Base-by-base conservation (phyloP, 2,329 filamentous ascomycete species). In the Arthrobotrys entomopaga region DNA sequence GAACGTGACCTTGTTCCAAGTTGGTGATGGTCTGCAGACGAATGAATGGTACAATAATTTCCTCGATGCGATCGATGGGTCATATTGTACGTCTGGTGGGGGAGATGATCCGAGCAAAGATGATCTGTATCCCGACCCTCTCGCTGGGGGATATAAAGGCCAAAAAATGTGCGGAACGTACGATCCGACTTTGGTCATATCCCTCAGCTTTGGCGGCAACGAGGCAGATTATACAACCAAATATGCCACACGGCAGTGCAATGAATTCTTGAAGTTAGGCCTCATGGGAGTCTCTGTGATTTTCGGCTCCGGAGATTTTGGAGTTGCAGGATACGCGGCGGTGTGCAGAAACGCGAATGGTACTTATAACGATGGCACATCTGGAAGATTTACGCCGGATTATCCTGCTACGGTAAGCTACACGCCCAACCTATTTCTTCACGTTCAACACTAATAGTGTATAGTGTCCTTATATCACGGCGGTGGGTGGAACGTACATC, bases 1-100 rank as follows among this genome's bases (percentile, higher is more conserved):
- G 76, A 80, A 82, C 8, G 82, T 84, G 22, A 83, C 83, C 29
- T 79, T 87, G 20, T 86, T 84, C 79, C 84, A 85, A 77, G 80
- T 81, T 1, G 80, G 81, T 22, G 80, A 83, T 56, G 81, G 84
- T 73, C 80, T 82, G 8, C 77, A 83, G 84, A 91, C 91, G 79
- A 90, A 92, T 81, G 88, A 88, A 0, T 26, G 24, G 24, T 91
- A 90, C 80, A 82, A 90, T 0, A 84, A 84, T n/a, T 90, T 87
- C 82, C 82, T 90, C 5, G 84, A 86, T 65, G 86, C 87, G 80
- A 80, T 90, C 50, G 84, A 86, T 76, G 83, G 80, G 48, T 79
- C 79, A 26, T 85, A 83, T 79, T 83, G 83, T 79, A 80, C 77
- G 4, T 83, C 82, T 73, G 78, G 81, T 40, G 81, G 82, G 38